Evolutionary conservation across 495 filamentous ascomycete species (phyloP).

Genomic region (Coniosporium apollinis): DNA sequence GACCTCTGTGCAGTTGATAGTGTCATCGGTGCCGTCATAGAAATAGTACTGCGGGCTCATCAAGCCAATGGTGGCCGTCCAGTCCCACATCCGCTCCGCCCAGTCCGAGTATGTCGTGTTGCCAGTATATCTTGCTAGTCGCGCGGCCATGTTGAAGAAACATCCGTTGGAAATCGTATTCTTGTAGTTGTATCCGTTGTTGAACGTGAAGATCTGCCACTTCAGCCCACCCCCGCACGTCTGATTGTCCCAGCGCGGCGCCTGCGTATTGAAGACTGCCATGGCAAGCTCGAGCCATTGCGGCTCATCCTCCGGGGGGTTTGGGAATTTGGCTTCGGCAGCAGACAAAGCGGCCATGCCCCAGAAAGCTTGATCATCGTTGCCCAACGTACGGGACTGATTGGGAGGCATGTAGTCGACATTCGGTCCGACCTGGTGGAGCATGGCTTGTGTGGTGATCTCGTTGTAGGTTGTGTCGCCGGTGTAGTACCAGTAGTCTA

Average conservation of each 20-base stretch:
- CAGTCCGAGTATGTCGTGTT: slow-evolving; percentile 62
- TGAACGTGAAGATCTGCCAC: slow-evolving; percentile 76
- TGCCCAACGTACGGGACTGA: slow-evolving; percentile 30
- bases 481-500: slow-evolving; percentile 39
- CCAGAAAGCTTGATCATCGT: slow-evolving; percentile 45
- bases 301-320: slow-evolving; percentile 32
- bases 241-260: slow-evolving; percentile 47
- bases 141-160: slow-evolving; percentile 68
- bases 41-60: slow-evolving; percentile 36
- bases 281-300: slow-evolving; percentile 63
- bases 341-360: slow-evolving; percentile 38
- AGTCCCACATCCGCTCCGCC: slow-evolving; percentile 56
- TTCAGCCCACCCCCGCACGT: slow-evolving; percentile 62
- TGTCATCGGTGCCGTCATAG: slow-evolving; percentile 47
- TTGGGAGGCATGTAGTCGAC: slow-evolving; percentile 34
- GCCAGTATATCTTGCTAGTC: slow-evolving; percentile 55
- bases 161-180: slow-evolving; percentile 65
- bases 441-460: slow-evolving; percentile 31
- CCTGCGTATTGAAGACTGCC: slow-evolving; percentile 61
- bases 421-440: slow-evolving; percentile 30
- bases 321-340: slow-evolving; percentile 32
- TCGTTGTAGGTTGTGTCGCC: slow-evolving; percentile 37
- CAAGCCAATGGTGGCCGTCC: slow-evolving; percentile 43
- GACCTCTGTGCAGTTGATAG: slow-evolving; percentile 38
- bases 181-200: slow-evolving; percentile 67